A percentile compares a stretch with the other conserved stretches of the same genome.
These are phyloP conservation scores for Oenanthe javanica DNA, from an alignment of 140 eudicot species.

Conservation along the genomic window DNA sequence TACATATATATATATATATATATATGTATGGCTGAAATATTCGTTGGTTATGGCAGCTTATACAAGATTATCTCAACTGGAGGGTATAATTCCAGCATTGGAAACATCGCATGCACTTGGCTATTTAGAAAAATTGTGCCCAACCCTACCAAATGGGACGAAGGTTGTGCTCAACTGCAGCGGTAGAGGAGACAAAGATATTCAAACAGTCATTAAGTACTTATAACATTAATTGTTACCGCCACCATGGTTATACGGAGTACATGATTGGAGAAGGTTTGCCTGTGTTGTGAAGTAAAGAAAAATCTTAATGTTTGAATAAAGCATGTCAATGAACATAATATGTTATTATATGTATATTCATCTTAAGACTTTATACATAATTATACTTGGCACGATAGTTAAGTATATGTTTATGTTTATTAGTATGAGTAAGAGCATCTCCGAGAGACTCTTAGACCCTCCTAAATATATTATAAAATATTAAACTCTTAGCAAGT, in stretches of 20 bases:
- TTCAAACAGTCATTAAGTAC: slow-evolving; percentile 71
- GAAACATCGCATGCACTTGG: slow-evolving; percentile 92
- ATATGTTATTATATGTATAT: too few relatives aligned
- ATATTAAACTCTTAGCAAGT: too few relatives aligned
- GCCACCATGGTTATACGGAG: too few relatives aligned
- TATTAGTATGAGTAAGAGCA: too few relatives aligned
- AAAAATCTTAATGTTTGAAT: background rate
- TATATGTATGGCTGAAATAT: background rate
- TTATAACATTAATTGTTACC: slow-evolving; percentile 32
- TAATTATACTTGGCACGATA: background rate
- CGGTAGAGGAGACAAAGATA: slow-evolving; percentile 91
- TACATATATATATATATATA: too few relatives aligned
- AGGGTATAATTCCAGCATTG: slow-evolving; percentile 88
- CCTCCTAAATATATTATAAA: too few relatives aligned
- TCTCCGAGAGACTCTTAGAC: too few relatives aligned
- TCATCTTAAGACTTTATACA: background rate
- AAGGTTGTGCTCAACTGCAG: slow-evolving; percentile 81
- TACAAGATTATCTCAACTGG: slow-evolving; percentile 60
- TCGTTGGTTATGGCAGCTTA: slow-evolving; percentile 39
- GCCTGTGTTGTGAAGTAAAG: background rate
- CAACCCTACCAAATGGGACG: slow-evolving; percentile 66
- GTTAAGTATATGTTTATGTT: background rate
- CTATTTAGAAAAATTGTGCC: slow-evolving; percentile 74
- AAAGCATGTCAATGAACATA: background rate
- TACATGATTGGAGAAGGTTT: too few relatives aligned